Conservation (phyloP, 352 stramenopile genomes). For the Phytophthora cactorum region DNA sequence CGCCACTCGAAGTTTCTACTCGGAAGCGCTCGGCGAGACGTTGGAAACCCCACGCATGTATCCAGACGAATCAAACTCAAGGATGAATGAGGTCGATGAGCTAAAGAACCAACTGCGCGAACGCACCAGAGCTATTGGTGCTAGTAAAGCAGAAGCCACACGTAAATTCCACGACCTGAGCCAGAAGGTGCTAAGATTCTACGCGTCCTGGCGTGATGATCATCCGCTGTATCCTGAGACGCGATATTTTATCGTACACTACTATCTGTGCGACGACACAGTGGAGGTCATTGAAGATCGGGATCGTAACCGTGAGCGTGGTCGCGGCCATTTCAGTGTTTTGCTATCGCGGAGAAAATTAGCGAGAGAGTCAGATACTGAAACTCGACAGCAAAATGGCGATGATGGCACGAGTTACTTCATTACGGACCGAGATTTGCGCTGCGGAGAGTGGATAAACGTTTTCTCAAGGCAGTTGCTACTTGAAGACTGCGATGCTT, state of each 20-base stretch:
- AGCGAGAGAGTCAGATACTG: slow-evolving; percentile 33
- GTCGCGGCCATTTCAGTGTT: slow-evolving; percentile 73
- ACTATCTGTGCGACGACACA: slow-evolving; percentile 93
- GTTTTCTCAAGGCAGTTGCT: slow-evolving; percentile 90
- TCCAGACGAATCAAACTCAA: slow-evolving; percentile 73
- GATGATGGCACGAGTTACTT: slow-evolving; percentile 39
- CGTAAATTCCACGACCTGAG: slow-evolving; percentile 83
- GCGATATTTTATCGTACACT: slow-evolving; percentile 90
- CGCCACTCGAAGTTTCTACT: slow-evolving; percentile 85
- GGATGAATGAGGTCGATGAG: slow-evolving; percentile 58
- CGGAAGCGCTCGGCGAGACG: slow-evolving; percentile 46
- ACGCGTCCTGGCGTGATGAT: slow-evolving; percentile 91
- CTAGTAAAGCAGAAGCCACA: slow-evolving; percentile 51
- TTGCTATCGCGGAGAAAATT: slow-evolving; percentile 85
- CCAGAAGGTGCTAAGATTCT: slow-evolving; percentile 92
- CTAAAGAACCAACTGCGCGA: slow-evolving; percentile 49
- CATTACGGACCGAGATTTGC: slow-evolving; percentile 72
- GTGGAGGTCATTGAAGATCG: slow-evolving; percentile 90
- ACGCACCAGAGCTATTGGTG: slow-evolving; percentile 33
- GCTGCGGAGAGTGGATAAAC: slow-evolving; percentile 83
- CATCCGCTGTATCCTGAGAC: slow-evolving; percentile 91
- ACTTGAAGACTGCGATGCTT: slow-evolving; percentile 91
- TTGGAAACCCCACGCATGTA: slow-evolving; percentile 61
- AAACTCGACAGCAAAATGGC: slow-evolving; percentile 21
- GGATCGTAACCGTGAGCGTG: slow-evolving; percentile 50